A percentile compares a stretch with the other conserved stretches of the same genome.
phyloP scores from a whole-genome alignment of 768 basidiomycete genomes.

The Leccinellum luteum region DNA sequence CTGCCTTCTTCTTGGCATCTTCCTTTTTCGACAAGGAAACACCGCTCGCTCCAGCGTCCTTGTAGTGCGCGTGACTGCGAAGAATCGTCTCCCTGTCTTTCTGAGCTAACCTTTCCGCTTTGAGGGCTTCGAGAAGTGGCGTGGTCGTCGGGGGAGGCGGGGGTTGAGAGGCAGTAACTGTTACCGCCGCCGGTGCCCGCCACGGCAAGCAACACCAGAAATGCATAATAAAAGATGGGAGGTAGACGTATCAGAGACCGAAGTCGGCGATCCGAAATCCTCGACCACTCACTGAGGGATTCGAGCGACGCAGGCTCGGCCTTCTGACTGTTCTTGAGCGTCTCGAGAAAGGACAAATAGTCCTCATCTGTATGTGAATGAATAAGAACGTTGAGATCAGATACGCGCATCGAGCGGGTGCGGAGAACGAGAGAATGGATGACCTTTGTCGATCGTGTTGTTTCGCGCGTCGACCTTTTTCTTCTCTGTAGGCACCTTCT shows the following conservation, averaged over 20 bases:
- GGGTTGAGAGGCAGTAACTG: conserved; percentile 66
- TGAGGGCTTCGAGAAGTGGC: conserved; percentile 90
- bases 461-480: conserved; percentile 79
- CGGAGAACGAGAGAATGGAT: neutral
- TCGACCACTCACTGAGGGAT: conserved; percentile 32
- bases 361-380: conserved; percentile 66
- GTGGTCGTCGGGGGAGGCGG: conserved; percentile 73
- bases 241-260: neutral
- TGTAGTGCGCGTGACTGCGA: conserved; percentile 72
- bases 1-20: conserved; percentile 37
- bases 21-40: conserved; percentile 34
- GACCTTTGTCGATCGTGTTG: conserved; percentile 78
- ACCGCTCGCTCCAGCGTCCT: conserved; percentile 40
- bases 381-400: neutral
- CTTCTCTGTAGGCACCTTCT: conserved; percentile 73
- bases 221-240: neutral
- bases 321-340: conserved; percentile 52
- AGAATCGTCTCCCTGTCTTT: conserved; percentile 73
- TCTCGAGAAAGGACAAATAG: conserved; percentile 77
- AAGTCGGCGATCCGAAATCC: neutral
- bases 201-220: neutral
- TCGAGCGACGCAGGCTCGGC: conserved; percentile 66
- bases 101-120: conserved; percentile 65
- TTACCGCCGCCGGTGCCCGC: neutral
- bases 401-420: neutral